Base-by-base conservation (phyloP, 2,329 filamentous ascomycete species). In the Decorospora gaudefroyi region DNA sequence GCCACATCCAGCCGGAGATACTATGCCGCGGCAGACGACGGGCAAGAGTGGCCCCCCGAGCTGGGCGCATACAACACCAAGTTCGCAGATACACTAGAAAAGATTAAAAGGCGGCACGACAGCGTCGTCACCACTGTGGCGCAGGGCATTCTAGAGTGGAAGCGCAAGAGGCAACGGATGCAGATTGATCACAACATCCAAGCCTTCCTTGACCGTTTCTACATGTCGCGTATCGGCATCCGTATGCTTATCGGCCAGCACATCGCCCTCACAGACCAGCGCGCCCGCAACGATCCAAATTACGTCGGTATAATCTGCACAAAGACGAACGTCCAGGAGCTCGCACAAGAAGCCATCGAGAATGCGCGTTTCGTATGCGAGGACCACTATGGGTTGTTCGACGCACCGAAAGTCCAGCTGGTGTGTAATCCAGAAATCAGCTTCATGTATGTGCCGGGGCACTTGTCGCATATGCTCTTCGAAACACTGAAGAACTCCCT, bases 371-470 rank as follows among this genome's bases (percentile, higher is more conserved):
- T 97, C 65, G 93, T 99, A 22, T 99, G 93, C 69, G 93, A 99
- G 72, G 93, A 97, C 69, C 92, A 97, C 74, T 99, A 97, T 68
- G 93, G 93, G 50, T 78, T 99, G 8, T 99, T 97, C 64, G 92
- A 97, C 67, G 91, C 93, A 6, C 93, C 93, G 42, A 95, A 95
- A 72, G 87, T 99, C 57, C 91, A 97, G 73, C 86, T 99, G 44
- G 89, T 99, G 49, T 99, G 93, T 78, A 90, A 91, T 65, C 87
- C 90, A 12, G 85, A 95, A 70, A 80, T 99, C 64, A 87, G 95
- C 77, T 99, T 99, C 76, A 99, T 99, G 93, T 99, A 99, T 68
- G 93, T 99, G 40, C 93, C 93, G 0, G 93, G 93, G n/a, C 93
- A 99, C 74, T 71, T 99, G 71, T 96, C 90, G 59, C 93, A 99